Conservation (phyloP, 495 filamentous ascomycete genomes). For the Monascus purpureus region DNA sequence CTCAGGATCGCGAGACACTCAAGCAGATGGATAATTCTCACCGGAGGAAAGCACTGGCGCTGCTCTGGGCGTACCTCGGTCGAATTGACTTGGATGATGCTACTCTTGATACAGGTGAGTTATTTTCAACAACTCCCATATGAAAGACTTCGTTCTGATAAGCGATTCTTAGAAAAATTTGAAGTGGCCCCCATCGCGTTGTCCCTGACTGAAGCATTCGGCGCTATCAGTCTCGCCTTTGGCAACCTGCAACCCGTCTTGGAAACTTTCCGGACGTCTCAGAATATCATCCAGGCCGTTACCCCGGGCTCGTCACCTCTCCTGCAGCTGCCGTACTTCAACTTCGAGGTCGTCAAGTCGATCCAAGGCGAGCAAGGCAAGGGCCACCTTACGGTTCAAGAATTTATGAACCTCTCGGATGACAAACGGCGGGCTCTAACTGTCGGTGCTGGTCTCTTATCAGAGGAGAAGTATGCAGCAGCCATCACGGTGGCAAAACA, state of each 20-base stretch:
- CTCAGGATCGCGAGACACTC: conserved; percentile 43
- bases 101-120: conserved; percentile 57
- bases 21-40: conserved; percentile 63
- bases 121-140: conserved; percentile 3
- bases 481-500: conserved; percentile 65
- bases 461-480: conserved; percentile 59
- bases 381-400: conserved; percentile 63
- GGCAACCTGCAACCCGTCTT: conserved; percentile 71
- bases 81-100: conserved; percentile 65
- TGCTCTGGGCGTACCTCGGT: conserved; percentile 91
- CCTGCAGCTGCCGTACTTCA: conserved; percentile 84
- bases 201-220: conserved; percentile 71
- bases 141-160: not conserved
- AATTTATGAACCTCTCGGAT: conserved; percentile 74
- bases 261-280: conserved; percentile 65
- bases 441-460: conserved; percentile 54
- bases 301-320: conserved; percentile 73
- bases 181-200: conserved; percentile 79
- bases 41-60: conserved; percentile 70
- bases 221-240: conserved; percentile 74
- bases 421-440: conserved; percentile 55
- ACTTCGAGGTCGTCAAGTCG: conserved; percentile 53
- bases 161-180: conserved; percentile 39
- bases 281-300: conserved; percentile 80
- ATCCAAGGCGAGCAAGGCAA: conserved; percentile 62